Conservation (phyloP, 441 rosid genomes). For the Rhodomyrtus psidioides region DNA sequence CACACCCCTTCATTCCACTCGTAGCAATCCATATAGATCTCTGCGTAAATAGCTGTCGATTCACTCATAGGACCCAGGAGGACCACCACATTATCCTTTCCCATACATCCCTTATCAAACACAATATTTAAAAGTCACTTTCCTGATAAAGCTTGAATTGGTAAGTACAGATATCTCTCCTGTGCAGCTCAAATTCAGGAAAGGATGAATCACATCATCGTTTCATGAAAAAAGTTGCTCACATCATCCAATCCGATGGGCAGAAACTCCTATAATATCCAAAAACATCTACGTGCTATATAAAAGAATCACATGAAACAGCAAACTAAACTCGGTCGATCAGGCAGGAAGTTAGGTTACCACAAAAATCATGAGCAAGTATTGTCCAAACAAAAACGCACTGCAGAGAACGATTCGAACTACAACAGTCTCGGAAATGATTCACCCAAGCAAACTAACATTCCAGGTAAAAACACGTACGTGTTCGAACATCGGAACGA, state of each 20-base stretch:
- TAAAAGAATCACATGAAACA: no score
- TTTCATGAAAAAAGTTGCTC: no score
- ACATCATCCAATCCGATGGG: no score
- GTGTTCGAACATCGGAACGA: constrained; percentile 68
- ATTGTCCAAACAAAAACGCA: not conserved
- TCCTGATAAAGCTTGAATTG: not conserved
- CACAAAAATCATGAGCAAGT: not conserved
- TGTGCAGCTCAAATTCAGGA: not conserved
- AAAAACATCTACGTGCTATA: no score
- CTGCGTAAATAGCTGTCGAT: not conserved
- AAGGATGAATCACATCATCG: no score
- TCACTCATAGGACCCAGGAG: not conserved
- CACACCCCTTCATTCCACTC: not conserved
- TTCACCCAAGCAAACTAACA: not conserved
- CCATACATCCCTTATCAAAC: not conserved
- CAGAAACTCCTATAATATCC: no score
- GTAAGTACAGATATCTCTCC: not conserved
- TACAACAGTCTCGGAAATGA: not conserved
- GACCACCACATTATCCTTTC: not conserved
- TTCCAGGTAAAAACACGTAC: constrained; percentile 19
- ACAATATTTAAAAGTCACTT: not conserved
- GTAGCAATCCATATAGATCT: not conserved
- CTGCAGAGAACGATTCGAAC: not conserved
- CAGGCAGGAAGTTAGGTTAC: not conserved
- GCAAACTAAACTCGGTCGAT: not conserved